Conservation (phyloP, 176 grass and related monocot species). For the Triticum monococcum region DNA sequence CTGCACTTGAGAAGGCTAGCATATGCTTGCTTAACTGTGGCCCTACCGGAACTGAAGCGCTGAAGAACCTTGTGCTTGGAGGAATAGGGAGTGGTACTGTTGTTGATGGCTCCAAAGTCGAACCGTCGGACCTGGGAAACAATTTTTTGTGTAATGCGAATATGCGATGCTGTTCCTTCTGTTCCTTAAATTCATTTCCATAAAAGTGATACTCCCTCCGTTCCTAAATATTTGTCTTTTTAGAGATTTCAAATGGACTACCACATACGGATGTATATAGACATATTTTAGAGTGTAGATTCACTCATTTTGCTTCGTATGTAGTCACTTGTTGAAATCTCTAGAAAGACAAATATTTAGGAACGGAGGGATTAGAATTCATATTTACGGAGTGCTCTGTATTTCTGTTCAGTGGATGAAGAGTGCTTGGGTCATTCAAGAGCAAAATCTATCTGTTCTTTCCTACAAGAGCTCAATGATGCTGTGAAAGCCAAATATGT, state of each 20-base stretch:
- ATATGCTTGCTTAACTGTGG: conserved; percentile 94
- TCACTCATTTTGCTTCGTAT: too few species aligned
- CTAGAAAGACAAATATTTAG: too few species aligned
- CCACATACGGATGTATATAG: too few species aligned
- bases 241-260: too few species aligned
- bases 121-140: conserved; percentile 75
- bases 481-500: conserved; percentile 95
- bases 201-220: neutral
- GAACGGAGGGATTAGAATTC: neutral
- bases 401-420: conserved; percentile 70
- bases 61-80: conserved; percentile 91
- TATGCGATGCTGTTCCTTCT: neutral
- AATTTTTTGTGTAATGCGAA: conserved; percentile 73
- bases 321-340: too few species aligned
- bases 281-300: too few species aligned
- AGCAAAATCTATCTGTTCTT: conserved; percentile 86
- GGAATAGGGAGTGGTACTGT: conserved; percentile 81
- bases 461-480: conserved; percentile 96
- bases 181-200: neutral
- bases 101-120: conserved; percentile 82
- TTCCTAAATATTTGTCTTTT: too few species aligned
- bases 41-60: conserved; percentile 78
- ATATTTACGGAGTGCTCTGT: conserved; percentile 18
- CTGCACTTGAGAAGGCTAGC: conserved; percentile 78
- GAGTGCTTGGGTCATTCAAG: conserved; percentile 79